Base-by-base conservation (phyloP, 148 eudicot genomes). In the Rhododendron ovatum region DNA sequence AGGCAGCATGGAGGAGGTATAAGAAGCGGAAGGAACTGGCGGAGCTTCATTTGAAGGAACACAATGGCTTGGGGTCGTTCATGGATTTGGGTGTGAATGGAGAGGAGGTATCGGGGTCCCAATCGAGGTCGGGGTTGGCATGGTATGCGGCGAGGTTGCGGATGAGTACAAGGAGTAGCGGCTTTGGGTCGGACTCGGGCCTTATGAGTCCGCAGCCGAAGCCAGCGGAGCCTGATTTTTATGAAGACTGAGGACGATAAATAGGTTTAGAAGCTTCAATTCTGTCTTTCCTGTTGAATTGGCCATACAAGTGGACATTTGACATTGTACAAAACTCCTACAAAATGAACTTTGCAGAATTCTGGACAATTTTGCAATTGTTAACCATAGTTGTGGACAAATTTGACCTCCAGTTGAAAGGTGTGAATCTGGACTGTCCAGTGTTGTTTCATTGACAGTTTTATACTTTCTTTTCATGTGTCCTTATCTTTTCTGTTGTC, bases 141-240 rank as follows among this genome's bases (percentile, higher is more conserved):
- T 71, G 73, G 69, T 92, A 89, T 87, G 93, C 90, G 24, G 90
- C 89, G 51, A 86, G 92, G 85, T 79, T 92, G 77, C 88, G 87
- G 7, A 86, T 87, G 2, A 91, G 92, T 76, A 82, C 76, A 3
- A 88, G 93, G 88, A 91, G 88, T 15, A 89, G 85, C 37, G 91
- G 84, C 43, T 80, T 87, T 3, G 90, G 85, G 12, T 78, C 89
- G 50, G 90, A 78, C 86, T 88, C 94, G 0, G 59, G 90, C 69
- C 88, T 89, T 15, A 87, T 80, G 12, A 84, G 89, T 51, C 78
- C 95, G 6, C 86, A 93, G 90, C 96, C 91, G 88, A 96, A 96
- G 91, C 99, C 99, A 18, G 89, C 88, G 17, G 99, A 96, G 80
- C 99, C 98, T 22, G 95, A 96, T 87, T 96, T 96, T 85, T 94